These are phyloP conservation scores for Phanerodontia chrysosporium DNA, from an alignment of 768 basidiomycete species.

Conservation along the genomic window DNA sequence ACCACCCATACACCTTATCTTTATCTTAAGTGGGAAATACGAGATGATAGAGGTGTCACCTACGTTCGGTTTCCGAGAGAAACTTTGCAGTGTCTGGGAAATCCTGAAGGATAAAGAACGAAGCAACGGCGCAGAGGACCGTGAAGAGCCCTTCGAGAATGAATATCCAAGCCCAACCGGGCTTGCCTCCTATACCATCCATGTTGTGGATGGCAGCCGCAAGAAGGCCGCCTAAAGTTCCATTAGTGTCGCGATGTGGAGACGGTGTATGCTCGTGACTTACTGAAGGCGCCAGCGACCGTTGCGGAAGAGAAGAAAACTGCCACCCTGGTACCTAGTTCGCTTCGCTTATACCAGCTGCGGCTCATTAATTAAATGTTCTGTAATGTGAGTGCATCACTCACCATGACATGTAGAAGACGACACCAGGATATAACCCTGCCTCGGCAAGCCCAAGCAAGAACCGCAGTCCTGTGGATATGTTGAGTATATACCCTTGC, in stretches of 20 bases:
- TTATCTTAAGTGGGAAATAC: neutral
- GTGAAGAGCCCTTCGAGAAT: slow-evolving; percentile 74
- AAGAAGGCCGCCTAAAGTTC: slow-evolving; percentile 64
- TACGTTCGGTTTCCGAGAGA: slow-evolving; percentile 59
- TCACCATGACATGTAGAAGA: slow-evolving; percentile 60
- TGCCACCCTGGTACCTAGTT: slow-evolving; percentile 68
- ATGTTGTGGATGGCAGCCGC: slow-evolving; percentile 68
- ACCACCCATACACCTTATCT: slow-evolving; percentile 57
- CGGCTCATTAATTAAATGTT: neutral
- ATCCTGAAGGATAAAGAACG: slow-evolving; percentile 74
- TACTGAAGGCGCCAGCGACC: slow-evolving; percentile 72
- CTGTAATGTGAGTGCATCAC: slow-evolving; percentile 8
- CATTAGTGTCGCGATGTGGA: no score
- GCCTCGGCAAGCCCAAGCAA: slow-evolving; percentile 55
- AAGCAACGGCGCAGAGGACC: slow-evolving; percentile 49
- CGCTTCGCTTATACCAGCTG: slow-evolving; percentile 79
- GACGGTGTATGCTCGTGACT: no score
- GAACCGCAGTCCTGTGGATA: slow-evolving; percentile 57
- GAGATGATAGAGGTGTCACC: slow-evolving; percentile 12
- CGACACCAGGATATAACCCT: slow-evolving; percentile 49
- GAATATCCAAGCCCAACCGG: slow-evolving; percentile 70
- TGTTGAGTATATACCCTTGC: no score
- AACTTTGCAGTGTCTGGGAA: slow-evolving; percentile 77
- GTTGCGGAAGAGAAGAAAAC: slow-evolving; percentile 81
- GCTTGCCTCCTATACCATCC: slow-evolving; percentile 60